Evolutionary conservation across 2,329 filamentous ascomycete genomes (phyloP).

Genomic region (Conoideocrella luteorostrata): DNA sequence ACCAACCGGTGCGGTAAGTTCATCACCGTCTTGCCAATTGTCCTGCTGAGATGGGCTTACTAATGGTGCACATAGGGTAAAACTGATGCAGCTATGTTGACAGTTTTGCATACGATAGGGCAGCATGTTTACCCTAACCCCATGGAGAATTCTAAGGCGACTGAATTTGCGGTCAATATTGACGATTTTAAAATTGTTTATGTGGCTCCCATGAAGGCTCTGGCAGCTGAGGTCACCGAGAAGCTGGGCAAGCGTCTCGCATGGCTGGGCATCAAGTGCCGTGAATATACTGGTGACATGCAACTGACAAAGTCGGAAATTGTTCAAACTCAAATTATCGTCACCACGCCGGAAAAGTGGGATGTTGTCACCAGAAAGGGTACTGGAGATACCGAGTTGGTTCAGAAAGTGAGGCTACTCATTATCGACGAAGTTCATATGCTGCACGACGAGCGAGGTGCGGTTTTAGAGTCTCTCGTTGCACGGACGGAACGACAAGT

Average conservation of each 20-base stretch:
- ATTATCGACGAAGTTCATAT: constrained; percentile 99
- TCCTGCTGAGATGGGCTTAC: not conserved
- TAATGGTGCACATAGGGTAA: constrained; percentile 56
- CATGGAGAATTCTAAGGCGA: constrained; percentile 62
- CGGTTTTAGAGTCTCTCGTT: constrained; percentile 91
- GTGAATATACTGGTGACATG: constrained; percentile 97
- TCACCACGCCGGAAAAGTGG: constrained; percentile 99
- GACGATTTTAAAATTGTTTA: constrained; percentile 98
- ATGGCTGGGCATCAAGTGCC: constrained; percentile 87
- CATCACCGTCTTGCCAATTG: not conserved
- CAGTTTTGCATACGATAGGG: constrained; percentile 82
- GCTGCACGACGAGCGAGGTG: constrained; percentile 95
- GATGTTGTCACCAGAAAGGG: constrained; percentile 96
- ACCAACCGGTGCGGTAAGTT: constrained; percentile 79
- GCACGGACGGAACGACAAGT: constrained; percentile 93
- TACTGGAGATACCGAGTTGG: constrained; percentile 92
- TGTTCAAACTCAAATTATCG: constrained; percentile 92
- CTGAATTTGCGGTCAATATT: constrained; percentile 72
- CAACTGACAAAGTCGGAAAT: constrained; percentile 96
- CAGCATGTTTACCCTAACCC: constrained; percentile 81
- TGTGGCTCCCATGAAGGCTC: constrained; percentile 96
- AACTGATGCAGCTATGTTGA: constrained; percentile 96
- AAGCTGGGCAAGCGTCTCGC: constrained; percentile 87
- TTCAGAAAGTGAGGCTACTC: constrained; percentile 90
- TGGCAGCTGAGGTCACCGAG: constrained; percentile 92